Conservation (phyloP, 1,139 yeast species). For the Eremothecium gossypii region DNA sequence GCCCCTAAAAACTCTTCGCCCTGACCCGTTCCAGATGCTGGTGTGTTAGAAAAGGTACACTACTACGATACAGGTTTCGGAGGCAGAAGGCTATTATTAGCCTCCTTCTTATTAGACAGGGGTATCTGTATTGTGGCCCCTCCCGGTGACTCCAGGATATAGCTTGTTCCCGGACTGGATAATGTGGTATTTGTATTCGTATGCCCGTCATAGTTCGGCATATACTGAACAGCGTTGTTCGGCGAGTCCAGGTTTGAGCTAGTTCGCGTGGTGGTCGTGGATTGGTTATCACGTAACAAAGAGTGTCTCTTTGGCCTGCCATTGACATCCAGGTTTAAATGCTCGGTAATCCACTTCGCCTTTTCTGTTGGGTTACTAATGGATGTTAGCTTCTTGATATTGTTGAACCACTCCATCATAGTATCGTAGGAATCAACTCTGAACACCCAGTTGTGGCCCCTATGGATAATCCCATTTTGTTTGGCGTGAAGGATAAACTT, state of each 20-base stretch:
- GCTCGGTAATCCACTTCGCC: conserved; percentile 20
- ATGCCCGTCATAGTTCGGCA: conserved; percentile 7
- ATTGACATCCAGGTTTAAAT: conserved; percentile 17
- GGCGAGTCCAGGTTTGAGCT: conserved; percentile 3
- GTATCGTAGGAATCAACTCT: conserved; percentile 69
- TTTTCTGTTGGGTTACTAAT: conserved; percentile 22
- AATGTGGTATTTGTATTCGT: conserved; percentile 9
- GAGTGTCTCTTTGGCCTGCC: conserved; percentile 11
- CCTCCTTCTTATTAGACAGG: conserved; percentile 1
- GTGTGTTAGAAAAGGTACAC: too few species aligned
- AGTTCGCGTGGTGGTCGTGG: conserved; percentile 1
- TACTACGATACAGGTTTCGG: neutral
- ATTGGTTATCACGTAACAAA: conserved; percentile 3
- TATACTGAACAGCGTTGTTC: neutral
- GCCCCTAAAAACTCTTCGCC: too few species aligned
- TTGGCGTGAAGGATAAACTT: conserved; percentile 76
- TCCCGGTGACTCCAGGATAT: neutral
- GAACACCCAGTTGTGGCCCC: conserved; percentile 90
- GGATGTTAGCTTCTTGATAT: conserved; percentile 49
- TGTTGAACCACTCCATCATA: conserved; percentile 81
- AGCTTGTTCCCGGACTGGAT: conserved; percentile 10
- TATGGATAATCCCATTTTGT: conserved; percentile 55
- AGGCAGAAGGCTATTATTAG: neutral
- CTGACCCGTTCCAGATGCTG: too few species aligned
- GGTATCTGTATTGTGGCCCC: conserved; percentile 3